These are phyloP conservation scores for Lathyrus tuberosus DNA, from an alignment of 306 rosid species.

Conservation along the genomic window DNA sequence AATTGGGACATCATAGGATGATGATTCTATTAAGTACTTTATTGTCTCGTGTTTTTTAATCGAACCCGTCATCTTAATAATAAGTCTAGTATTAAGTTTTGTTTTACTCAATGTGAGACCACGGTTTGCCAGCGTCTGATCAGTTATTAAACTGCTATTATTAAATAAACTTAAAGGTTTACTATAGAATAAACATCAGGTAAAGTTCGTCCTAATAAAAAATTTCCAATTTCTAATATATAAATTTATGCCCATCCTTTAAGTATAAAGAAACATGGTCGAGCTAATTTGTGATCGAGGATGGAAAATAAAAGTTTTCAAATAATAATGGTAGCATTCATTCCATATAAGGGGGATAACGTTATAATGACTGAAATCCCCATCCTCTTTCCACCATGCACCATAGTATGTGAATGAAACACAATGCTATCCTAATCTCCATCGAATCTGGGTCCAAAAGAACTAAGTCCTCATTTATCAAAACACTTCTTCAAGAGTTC, in stretches of 20 bases:
- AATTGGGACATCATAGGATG: no score
- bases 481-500: constrained; percentile 31
- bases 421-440: constrained; percentile 22
- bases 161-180: no score
- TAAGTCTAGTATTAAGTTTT: no score
- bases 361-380: constrained; percentile 35
- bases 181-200: no score
- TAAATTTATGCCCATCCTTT: background rate
- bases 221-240: background rate
- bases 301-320: background rate
- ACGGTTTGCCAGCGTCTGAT: no score
- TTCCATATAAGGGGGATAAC: constrained; percentile 28
- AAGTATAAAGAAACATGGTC: background rate
- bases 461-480: constrained; percentile 25
- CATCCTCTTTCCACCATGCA: constrained; percentile 15
- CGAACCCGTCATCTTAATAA: no score
- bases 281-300: constrained; percentile 6
- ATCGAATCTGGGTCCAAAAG: constrained; percentile 29
- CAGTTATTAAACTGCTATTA: no score
- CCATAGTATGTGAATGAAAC: constrained; percentile 12
- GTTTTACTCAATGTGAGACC: no score
- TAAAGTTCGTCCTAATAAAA: no score
- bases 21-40: no score
- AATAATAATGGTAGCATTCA: constrained; percentile 32
- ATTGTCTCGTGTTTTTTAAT: no score